Conservation (phyloP, 2,329 filamentous ascomycete species). For the Penicillium hordei region DNA sequence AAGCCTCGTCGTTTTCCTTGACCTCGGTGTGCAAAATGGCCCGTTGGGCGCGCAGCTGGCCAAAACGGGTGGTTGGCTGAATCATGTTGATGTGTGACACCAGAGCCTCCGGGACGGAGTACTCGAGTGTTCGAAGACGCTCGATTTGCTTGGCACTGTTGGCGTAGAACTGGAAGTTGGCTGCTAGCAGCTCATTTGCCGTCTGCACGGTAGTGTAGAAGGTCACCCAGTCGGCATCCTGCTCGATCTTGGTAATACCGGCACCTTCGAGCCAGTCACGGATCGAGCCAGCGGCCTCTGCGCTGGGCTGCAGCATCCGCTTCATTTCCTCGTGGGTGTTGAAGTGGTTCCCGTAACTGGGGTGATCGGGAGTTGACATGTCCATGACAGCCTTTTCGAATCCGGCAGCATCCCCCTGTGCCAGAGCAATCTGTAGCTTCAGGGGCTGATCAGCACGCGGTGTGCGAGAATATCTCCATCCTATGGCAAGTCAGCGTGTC, state of each 20-base stretch:
- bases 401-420: constrained; percentile 34
- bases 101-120: constrained; percentile 41
- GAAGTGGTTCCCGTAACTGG: constrained; percentile 53
- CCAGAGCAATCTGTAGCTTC: constrained; percentile 38
- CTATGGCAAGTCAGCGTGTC: constrained; percentile 16
- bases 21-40: constrained; percentile 28
- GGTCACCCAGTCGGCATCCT: constrained; percentile 42
- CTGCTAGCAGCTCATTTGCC: constrained; percentile 41
- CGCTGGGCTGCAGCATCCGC: constrained; percentile 49
- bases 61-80: constrained; percentile 46
- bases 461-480: constrained; percentile 35
- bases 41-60: constrained; percentile 34
- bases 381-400: constrained; percentile 50
- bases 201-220: constrained; percentile 37
- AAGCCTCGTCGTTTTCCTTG: constrained; percentile 17
- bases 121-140: constrained; percentile 42
- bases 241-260: constrained; percentile 38
- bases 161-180: constrained; percentile 43
- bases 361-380: constrained; percentile 51
- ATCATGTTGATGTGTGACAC: constrained; percentile 41
- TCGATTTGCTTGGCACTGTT: constrained; percentile 28
- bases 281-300: constrained; percentile 43
- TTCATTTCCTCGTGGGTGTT: constrained; percentile 50
- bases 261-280: constrained; percentile 48
- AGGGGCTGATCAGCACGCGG: constrained; percentile 29